Evolutionary conservation across 257 asterid genomes (phyloP).

Genomic region (Solanum bukasovii): DNA sequence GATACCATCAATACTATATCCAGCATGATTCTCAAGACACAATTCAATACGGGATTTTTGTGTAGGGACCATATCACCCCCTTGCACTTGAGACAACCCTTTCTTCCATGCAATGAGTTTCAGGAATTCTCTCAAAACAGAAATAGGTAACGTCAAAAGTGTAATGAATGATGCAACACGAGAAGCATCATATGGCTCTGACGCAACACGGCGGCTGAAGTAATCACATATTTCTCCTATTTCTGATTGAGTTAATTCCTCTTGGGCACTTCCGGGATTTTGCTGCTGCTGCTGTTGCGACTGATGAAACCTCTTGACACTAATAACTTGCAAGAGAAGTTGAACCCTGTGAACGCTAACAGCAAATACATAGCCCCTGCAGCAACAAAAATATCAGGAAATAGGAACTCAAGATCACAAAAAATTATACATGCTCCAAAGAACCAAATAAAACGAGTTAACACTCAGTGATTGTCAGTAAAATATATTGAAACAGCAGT

Average conservation of each 20-base stretch:
- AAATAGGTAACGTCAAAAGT: constrained; percentile 82
- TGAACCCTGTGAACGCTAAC: constrained; percentile 99
- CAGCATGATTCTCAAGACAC: constrained; percentile 90
- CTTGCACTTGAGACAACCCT: constrained; percentile 77
- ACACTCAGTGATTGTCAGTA: not conserved
- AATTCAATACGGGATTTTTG: constrained; percentile 94
- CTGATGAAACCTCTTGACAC: constrained; percentile 85
- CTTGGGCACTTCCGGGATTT: constrained; percentile 65
- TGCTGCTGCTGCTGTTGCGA: constrained; percentile 93
- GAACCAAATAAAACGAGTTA: not conserved
- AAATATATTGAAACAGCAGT: not conserved
- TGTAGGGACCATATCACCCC: constrained; percentile 60
- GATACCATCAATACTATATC: constrained; percentile 44
- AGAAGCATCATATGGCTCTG: constrained; percentile 98
- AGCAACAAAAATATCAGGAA: not conserved
- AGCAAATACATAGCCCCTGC: constrained; percentile 96
- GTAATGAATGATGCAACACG: constrained; percentile 98
- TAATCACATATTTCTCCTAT: constrained; percentile 95
- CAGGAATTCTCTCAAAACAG: constrained; percentile 84
- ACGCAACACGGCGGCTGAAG: constrained; percentile 99
- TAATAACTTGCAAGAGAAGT: constrained; percentile 96
- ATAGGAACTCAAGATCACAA: constrained; percentile 3
- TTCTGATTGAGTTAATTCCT: constrained; percentile 89
- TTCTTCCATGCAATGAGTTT: constrained; percentile 99
- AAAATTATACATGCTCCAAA: not conserved